Evolutionary conservation across 164 flowering plant species (phyloP), one percentile per base, ranked within the genome.

Genomic region (Umbilicus rupestris): DNA sequence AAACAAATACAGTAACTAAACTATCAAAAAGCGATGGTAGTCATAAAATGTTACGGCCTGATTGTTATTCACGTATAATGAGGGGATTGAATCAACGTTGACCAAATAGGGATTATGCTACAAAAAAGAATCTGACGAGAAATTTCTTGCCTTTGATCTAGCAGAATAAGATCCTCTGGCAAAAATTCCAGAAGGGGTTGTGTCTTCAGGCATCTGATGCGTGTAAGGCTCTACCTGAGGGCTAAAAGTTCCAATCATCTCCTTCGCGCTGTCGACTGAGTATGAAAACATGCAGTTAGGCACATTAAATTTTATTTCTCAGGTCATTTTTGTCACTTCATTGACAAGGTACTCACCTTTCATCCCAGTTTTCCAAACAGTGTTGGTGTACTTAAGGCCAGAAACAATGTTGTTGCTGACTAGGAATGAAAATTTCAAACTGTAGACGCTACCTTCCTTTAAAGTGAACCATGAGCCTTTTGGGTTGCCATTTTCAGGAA

Each of bases 81-180:
- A n/a, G n/a, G n/a, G n/a, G n/a, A 35, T 35, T 35, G 6, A 35
- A 35, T 35, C 37, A 35, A 35, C 1, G 7, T 35, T 35, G 6
- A 35, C 7, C 37, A 35, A 31, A 29, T 26, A 26, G n/a, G 28
- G 6, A 30, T 28, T 29, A 12, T 14, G 17, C 7, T 11, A 5
- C 9, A 60, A 10, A 7, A 4, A 62, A 19, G 42, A 62, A 33
- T 16, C 6, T 33, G 41, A 62, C 4, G 19, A 7, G 12, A 55
- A 28, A 52, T 28, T 52, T 55, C 58, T 29, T 39, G 63, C 76
- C 71, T 66, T 74, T 70, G 73, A 29, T 63, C 60, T 70, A n/a
- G 76, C 76, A 7, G 76, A 63, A 65, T 74, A 74, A 16, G 73
- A 66, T 30, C 76, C 76, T 58, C 73, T 74, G 10, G 76, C 76